Base-by-base conservation (phyloP, 495 filamentous ascomycete genomes). In the Penicillium robsamsonii region DNA sequence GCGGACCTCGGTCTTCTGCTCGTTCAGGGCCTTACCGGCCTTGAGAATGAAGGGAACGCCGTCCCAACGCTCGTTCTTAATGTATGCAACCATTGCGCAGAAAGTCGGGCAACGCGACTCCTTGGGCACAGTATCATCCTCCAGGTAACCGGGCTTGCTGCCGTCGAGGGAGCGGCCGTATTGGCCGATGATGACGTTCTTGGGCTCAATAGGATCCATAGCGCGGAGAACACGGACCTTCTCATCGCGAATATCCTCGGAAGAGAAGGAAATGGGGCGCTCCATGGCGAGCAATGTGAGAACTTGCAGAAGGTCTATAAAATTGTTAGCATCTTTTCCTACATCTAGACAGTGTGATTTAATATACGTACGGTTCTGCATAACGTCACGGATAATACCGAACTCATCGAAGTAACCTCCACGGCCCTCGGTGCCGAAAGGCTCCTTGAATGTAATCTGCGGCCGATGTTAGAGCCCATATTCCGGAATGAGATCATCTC, bases 321-420 rank as follows among this genome's bases (percentile, higher is more conserved):
- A 20, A 40, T 50, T 40, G 53, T 75, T 29, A 79, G 69, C 17
- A 60, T 52, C 1, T 15, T 12, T 8, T n/a, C 15, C 20, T n/a
- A 12, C 13, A 45, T 43, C 24, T 12, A 6, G 29, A 12, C 3
- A 22, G 18, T 24, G 8, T 7, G 6, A 22, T 53, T 30, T n/a
- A 29, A 6, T n/a, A 5, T 43, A 72, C 79, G 57, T 70, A 84
- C 81, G 90, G 79, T 95, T 95, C 71, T 95, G 90, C 90, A 95
- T 95, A 60, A 99, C 95, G 78, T 99, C 95, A 72, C 95, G 91
- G 67, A 99, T 92, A 70, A 99, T 99, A 62, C 95, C 95, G 67
- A 99, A 99, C 75, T 99, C 95, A 66, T 99, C 95, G 69, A 99
- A 99, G 78, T 99, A 99, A 50, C 95, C 95, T 49, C 95, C 95